Conservation (phyloP, 306 rosid species). For the Mucuna pruriens region DNA sequence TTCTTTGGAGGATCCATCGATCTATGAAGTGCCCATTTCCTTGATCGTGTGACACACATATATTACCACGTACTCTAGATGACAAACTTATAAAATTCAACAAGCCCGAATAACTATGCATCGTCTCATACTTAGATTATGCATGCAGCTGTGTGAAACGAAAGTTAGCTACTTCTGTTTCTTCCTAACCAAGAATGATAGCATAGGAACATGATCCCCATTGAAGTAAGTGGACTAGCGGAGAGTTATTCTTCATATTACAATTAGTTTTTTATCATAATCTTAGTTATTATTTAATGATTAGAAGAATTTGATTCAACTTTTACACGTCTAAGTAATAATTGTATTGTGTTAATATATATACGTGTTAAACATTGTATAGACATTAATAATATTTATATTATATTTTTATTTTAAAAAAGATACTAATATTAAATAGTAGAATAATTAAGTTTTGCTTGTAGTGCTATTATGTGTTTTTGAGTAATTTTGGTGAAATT, state of each 20-base stretch:
- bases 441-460: no score
- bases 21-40: not conserved
- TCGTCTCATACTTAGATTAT: not conserved
- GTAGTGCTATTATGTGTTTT: not conserved
- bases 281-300: no score
- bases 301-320: no score
- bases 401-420: no score
- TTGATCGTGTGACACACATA: not conserved
- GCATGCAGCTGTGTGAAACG: constrained; percentile 11
- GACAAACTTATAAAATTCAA: not conserved
- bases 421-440: no score
- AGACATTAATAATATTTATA: no score
- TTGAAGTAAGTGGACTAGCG: not conserved
- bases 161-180: constrained; percentile 20
- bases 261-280: not conserved
- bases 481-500: not conserved
- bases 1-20: not conserved
- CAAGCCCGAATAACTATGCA: not conserved
- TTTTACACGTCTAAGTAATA: no score
- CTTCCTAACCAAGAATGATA: not conserved
- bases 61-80: not conserved
- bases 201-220: not conserved
- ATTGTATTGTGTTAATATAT: no score
- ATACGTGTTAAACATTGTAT: no score
- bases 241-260: not conserved